A percentile compares a stretch with the other conserved stretches of the same genome.
These are phyloP conservation scores for Lactarius indigo DNA, from an alignment of 768 basidiomycete species.

Conservation along the genomic window DNA sequence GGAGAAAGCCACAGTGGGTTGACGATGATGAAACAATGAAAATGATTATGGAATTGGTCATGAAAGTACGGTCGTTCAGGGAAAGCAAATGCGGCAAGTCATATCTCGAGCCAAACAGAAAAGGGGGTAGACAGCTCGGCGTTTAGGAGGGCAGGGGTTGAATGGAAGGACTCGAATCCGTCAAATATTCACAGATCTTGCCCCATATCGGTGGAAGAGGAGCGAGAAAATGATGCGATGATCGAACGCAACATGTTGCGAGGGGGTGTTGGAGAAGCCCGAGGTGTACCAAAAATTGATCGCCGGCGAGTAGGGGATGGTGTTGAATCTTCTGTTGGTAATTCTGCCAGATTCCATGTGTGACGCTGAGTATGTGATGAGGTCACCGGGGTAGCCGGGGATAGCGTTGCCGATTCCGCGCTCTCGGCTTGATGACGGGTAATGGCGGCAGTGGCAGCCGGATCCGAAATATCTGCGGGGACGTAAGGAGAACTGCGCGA, in stretches of 20 bases:
- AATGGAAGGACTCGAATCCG: background rate
- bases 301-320: conserved; percentile 5
- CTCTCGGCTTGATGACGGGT: background rate
- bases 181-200: conserved; percentile 1
- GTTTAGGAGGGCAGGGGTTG: background rate
- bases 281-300: background rate
- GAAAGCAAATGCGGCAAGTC: conserved; percentile 4
- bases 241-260: conserved; percentile 21
- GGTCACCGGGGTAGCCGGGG: background rate
- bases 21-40: background rate
- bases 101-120: conserved; percentile 2
- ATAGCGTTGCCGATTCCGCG: background rate
- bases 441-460: background rate
- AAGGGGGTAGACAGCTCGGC: background rate
- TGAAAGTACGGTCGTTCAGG: background rate
- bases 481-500: conserved; percentile 23
- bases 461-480: conserved; percentile 7
- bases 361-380: background rate
- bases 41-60: background rate
- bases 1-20: background rate
- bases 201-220: conserved; percentile 9
- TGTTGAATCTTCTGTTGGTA: background rate
- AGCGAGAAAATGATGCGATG: conserved; percentile 18
- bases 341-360: conserved; percentile 1
- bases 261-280: conserved; percentile 6